Percentiles rank a stretch among this genome's conserved stretches.
phyloP scores from a whole-genome alignment of 352 stramenopile species.

The Globisporangium cylindrosporum region DNA sequence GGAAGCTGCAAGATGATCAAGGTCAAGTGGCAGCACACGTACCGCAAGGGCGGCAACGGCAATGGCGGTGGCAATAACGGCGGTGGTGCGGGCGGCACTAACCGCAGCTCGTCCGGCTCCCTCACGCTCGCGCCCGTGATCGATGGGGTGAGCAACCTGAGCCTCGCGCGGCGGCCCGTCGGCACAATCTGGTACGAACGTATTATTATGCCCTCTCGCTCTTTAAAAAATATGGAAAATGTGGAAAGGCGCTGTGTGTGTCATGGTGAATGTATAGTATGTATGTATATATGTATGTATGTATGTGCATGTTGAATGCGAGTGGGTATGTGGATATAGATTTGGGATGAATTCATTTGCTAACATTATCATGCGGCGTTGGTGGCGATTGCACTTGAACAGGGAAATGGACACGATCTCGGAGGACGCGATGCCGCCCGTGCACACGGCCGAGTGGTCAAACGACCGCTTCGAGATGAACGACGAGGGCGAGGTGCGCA shows the following conservation, averaged over 20 bases:
- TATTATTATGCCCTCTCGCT: neutral
- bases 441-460: slow-evolving; percentile 46
- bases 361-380: neutral
- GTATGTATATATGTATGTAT: neutral
- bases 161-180: slow-evolving; percentile 11
- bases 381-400: neutral
- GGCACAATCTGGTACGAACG: slow-evolving; percentile 13
- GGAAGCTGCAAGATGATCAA: slow-evolving; percentile 43
- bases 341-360: neutral
- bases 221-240: slow-evolving; percentile 6
- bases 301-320: neutral
- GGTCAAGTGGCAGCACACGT: slow-evolving; percentile 67
- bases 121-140: slow-evolving; percentile 34
- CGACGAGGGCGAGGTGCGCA: slow-evolving; percentile 50
- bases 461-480: slow-evolving; percentile 64
- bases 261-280: neutral
- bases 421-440: slow-evolving; percentile 50
- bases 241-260: neutral
- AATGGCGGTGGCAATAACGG: slow-evolving; percentile 8
- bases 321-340: neutral
- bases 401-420: slow-evolving; percentile 82
- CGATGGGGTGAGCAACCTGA: slow-evolving; percentile 35
- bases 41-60: slow-evolving; percentile 14
- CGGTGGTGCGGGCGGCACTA: neutral
- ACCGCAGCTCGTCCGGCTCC: slow-evolving; percentile 16